Conservation (phyloP, 2,329 filamentous ascomycete species). For the Camillea tinctor region DNA sequence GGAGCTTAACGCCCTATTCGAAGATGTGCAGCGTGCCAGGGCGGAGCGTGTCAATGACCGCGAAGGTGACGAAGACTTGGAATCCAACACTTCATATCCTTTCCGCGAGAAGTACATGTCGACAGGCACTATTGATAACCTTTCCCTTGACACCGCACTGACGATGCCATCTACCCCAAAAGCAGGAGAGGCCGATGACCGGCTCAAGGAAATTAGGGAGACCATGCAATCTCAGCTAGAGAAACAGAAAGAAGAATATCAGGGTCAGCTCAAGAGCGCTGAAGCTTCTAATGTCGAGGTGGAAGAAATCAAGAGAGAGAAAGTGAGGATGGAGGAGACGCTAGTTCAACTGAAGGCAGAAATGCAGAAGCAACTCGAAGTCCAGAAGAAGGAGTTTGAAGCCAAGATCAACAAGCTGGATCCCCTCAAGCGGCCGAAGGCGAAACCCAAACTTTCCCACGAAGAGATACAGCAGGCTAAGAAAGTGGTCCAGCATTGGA, state of each 20-base stretch:
- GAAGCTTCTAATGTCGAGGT: constrained; percentile 75
- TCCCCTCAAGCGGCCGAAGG: constrained; percentile 59
- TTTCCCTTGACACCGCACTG: constrained; percentile 88
- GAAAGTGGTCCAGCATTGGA: constrained; percentile 71
- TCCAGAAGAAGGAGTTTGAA: constrained; percentile 82
- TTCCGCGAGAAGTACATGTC: constrained; percentile 94
- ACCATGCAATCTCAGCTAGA: constrained; percentile 83
- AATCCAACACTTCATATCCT: constrained; percentile 85
- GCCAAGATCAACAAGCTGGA: constrained; percentile 77
- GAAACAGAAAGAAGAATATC: constrained; percentile 79
- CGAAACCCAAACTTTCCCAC: constrained; percentile 65
- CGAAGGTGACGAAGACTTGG: constrained; percentile 84
- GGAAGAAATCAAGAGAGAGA: constrained; percentile 81
- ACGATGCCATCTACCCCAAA: constrained; percentile 93
- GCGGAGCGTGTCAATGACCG: constrained; percentile 70
- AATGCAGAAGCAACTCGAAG: constrained; percentile 81
- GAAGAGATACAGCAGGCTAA: constrained; percentile 71
- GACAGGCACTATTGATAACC: constrained; percentile 90
- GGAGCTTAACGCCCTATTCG: constrained; percentile 88
- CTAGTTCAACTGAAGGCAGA: constrained; percentile 77
- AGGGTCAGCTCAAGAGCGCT: constrained; percentile 72
- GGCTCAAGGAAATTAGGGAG: constrained; percentile 71
- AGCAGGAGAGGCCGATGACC: constrained; percentile 72
- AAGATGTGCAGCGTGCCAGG: constrained; percentile 86
- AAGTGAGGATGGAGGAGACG: constrained; percentile 79